Base-by-base conservation (phyloP, 768 basidiomycete species). In the Termitomyces sp. region DNA sequence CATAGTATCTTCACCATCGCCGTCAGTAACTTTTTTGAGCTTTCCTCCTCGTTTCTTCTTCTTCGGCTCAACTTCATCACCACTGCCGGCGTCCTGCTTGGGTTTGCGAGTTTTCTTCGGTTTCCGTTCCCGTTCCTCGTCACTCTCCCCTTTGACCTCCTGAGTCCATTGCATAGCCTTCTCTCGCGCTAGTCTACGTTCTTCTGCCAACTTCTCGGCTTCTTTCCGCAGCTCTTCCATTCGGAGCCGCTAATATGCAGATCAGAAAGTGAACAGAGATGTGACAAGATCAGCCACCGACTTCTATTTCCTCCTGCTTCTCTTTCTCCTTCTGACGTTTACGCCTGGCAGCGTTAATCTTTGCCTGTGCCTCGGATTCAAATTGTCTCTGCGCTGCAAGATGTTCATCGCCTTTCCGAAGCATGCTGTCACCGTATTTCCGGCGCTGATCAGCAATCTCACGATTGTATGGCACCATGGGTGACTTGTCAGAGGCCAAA, bases 391-490 rank as follows among this genome's bases (percentile, higher is more conserved):
- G 94, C 17, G 80, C 75, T 4, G 79, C 71, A 23, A 93, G 73
- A 65, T 96, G 93, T 41, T 90, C 91, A 11, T 91, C 88, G 2
- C 84, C 87, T 51, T 85, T 85, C 54, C 90, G 80, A 52, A 96
- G 68, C 79, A 98, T 86, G 64, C 80, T 87, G 59, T 91, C 88
- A 12, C 94, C 94, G 64, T 98, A 99, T 68, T 89, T 88, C 39
- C 86, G 80, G 43, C 97, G 85, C 62, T 96, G 89, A 62, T 94
- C 89, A 0, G 94, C 93, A 45, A 98, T 80, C 47, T 96, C 94
- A 10, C 81, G 78, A 63, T 79, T 90, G 71, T 98, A 98, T 0
- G 94, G 92, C 17, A 95, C 77, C 47, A 79, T 72, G 0, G 80
- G 68, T 0, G 87, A 79, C 54, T 80, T 78, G 64, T 94, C 91